A percentile compares a stretch with the other conserved stretches of the same genome.
phyloP scores from a whole-genome alignment of 2,329 filamentous ascomycete species.

The Fusarium sublunatum region DNA sequence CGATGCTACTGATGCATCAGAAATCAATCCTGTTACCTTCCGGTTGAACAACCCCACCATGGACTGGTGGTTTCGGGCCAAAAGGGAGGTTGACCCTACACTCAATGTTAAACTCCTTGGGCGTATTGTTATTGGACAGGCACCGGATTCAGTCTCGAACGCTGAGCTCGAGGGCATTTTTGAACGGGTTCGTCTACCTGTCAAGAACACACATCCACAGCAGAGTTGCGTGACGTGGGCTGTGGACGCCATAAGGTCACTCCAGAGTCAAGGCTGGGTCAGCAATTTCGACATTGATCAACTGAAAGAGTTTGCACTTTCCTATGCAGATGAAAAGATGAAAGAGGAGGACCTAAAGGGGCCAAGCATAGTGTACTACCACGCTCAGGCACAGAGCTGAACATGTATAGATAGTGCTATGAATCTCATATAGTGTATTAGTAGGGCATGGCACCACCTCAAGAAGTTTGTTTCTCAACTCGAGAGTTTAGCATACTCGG shows the following conservation, averaged over 20 bases:
- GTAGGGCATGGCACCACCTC: no score
- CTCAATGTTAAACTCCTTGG: conserved; percentile 45
- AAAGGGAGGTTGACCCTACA: conserved; percentile 30
- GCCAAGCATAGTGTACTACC: conserved; percentile 18
- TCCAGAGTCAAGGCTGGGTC: conserved; percentile 46
- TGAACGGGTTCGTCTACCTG: conserved; percentile 41
- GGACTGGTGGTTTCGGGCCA: conserved; percentile 48
- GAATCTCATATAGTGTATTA: no score
- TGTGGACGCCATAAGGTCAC: conserved; percentile 40
- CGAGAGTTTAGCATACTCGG: no score
- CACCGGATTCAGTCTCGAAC: conserved; percentile 31
- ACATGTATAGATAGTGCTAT: no score
- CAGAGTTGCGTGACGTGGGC: conserved; percentile 52
- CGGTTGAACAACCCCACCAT: conserved; percentile 49
- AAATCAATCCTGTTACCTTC: conserved; percentile 48
- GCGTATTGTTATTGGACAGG: conserved; percentile 44
- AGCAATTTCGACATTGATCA: conserved; percentile 39
- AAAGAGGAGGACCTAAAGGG: conserved; percentile 21
- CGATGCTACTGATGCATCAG: conserved; percentile 48
- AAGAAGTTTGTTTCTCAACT: no score
- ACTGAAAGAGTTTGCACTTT: conserved; percentile 46
- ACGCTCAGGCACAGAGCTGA: no score
- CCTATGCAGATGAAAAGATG: conserved; percentile 48
- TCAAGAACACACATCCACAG: conserved; percentile 49
- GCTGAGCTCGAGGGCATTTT: conserved; percentile 43